Evolutionary conservation across 1,284 basidiomycete genomes (phyloP), one percentile per base, ranked within the genome.

Genomic region (Trichosporon sp.): DNA sequence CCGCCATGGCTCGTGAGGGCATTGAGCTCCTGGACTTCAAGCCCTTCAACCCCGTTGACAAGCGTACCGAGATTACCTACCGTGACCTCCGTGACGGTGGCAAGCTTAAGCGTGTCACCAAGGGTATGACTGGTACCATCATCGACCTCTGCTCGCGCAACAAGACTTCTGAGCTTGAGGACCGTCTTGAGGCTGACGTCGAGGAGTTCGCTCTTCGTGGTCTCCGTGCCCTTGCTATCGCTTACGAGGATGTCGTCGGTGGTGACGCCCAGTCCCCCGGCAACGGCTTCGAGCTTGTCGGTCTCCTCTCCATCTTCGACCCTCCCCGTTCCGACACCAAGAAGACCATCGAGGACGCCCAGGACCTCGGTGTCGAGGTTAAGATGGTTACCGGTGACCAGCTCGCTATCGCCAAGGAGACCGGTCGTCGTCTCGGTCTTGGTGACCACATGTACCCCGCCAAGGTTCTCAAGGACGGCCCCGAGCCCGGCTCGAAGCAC

Each of bases 371-470:
- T 86, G 95, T 98, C 78, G 92, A 92, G 85, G 96, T 98, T 85
- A 98, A 98, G 91, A 98, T 98, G 96, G 95, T 98, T 76, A 98
- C 96, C 65, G 96, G 96, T 90, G 96, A 98, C 85, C 94, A 98
- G 88, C 93, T 98, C 81, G 96, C 96, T 78, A 98, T 98, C 78
- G 96, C 96, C 72, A 98, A 98, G 90, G 96, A 98, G 86, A 98
- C 96, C 75, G 96, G 96, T 78, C 92, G 95, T 86, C 93, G 95
- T 88, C 92, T 98, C 71, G 96, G 96, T 81, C 88, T 93, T 75
- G 94, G 94, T 84, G 94, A 96, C 86, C 93, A 96, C 89, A 96
- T 97, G 93, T 96, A 95, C 88, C 90, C 92, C 75, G 91, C 94
- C 78, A 95, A 95, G 89, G 93, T 96, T 63, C 89, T 96, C 83